phyloP scores from a whole-genome alignment of 225 moss, liverwort and hornwort species.

The Ulota crispa region DNA sequence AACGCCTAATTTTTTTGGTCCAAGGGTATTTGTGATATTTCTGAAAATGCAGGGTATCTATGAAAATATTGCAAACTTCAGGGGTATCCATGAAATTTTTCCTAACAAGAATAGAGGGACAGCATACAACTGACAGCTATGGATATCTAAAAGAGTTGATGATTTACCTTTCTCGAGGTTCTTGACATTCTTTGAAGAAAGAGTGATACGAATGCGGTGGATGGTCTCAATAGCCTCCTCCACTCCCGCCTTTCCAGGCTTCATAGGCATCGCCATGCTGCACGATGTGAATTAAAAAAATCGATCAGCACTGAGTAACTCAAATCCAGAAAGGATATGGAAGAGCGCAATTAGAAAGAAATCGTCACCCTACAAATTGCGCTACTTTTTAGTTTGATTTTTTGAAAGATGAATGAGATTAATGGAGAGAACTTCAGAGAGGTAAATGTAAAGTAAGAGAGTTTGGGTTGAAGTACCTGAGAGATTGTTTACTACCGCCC shows the following conservation, averaged over 20 bases:
- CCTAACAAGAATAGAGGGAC: background rate
- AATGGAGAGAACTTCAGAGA: background rate
- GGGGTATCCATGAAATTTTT: no score
- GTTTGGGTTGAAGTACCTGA: background rate
- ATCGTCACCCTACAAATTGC: background rate
- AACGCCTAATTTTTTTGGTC: no score
- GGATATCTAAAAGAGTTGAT: background rate
- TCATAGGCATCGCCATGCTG: constrained; percentile 63
- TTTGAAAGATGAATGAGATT: background rate
- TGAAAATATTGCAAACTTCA: no score
- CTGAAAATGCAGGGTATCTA: no score
- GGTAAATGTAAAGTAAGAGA: background rate
- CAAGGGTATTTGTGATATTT: no score
- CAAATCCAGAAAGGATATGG: background rate
- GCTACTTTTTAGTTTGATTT: background rate
- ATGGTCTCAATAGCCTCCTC: constrained; percentile 71
- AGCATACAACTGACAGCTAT: background rate
- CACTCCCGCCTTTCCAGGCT: constrained; percentile 76
- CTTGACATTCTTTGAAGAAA: constrained; percentile 86
- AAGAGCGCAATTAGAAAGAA: background rate
- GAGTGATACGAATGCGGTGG: constrained; percentile 88
- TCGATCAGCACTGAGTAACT: background rate
- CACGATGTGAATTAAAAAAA: background rate
- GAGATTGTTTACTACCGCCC: constrained; percentile 40
- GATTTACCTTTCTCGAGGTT: constrained; percentile 80